Base-by-base conservation (phyloP, 2,329 filamentous ascomycete genomes). In the Dichotomopilus funicola region DNA sequence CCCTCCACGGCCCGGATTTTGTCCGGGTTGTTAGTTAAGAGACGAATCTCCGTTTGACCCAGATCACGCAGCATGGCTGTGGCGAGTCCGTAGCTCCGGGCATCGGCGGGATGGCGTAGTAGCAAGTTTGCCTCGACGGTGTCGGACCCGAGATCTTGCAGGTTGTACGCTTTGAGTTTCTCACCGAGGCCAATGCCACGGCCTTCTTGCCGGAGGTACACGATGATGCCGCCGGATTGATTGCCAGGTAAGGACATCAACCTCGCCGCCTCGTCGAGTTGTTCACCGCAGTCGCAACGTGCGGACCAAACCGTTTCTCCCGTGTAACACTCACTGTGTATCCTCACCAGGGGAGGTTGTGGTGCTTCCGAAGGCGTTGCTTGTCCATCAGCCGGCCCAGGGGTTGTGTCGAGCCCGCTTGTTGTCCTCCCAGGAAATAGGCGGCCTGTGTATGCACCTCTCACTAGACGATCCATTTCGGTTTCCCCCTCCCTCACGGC, bases 241-340 rank as follows among this genome's bases (percentile, higher is more conserved):
- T 77, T 77, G 59, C 74, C 69, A 8, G 83, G 85, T 34, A 91
- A 75, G 12, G 88, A 87, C 94, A 99, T 99, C 1, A 99, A 75
- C 33, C 94, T 82, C 1, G 92, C 94, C 1, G 94, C 94, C 74
- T 99, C 94, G 70, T 99, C 94, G 2, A 99, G 80, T 70, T 99
- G 94, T 73, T 99, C 94, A 55, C 94, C 94, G 70, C 94, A 99
- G 73, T 99, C 94, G 74, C 94, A 99, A 34, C 94, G 85, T 38
- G 94, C 92, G 6, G 91, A 96, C 94, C 94, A 97, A 1, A 95
- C 94, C 0, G 94, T 99, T 76, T 99, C 94, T 57, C 94, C 94
- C 0, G 94, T 99, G 72, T 99, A 99, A 74, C 94, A 99, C 72
- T 99, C 94, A 3, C 89, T 95, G 71, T 99, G 94, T 67, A 99